Percentiles rank a stretch among this genome's conserved stretches.
Conservation (phyloP, 2,329 filamentous ascomycete genomes). For the Emydomyces testavorans region DNA sequence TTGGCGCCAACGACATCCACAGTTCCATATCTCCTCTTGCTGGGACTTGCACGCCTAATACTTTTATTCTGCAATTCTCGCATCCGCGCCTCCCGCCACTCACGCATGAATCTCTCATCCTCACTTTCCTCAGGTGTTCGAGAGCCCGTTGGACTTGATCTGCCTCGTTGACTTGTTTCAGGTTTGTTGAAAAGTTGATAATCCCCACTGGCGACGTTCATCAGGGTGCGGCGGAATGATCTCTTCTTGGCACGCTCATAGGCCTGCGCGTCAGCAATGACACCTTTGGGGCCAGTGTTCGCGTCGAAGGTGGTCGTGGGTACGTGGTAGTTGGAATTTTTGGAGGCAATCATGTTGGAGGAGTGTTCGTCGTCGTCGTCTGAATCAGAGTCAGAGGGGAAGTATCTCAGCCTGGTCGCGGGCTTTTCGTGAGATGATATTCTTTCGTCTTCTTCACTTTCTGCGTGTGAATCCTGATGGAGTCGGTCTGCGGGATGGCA, state of each 20-base stretch:
- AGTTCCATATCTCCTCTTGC: slow-evolving; percentile 63
- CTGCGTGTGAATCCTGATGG: slow-evolving; percentile 16
- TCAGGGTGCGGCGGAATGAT: slow-evolving; percentile 37
- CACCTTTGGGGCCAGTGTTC: slow-evolving; percentile 42
- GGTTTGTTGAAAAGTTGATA: slow-evolving; percentile 2
- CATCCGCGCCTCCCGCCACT: slow-evolving; percentile 73
- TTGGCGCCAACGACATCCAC: slow-evolving; percentile 76
- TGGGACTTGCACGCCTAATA: slow-evolving; percentile 62
- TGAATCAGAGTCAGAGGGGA: slow-evolving; percentile 23
- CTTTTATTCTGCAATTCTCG: slow-evolving; percentile 56
- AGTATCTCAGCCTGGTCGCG: slow-evolving; percentile 4
- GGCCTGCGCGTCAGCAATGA: slow-evolving; percentile 41
- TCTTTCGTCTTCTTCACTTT: slow-evolving; percentile 1
- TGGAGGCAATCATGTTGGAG: slow-evolving; percentile 30
- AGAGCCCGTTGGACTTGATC: background rate
- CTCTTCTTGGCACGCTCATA: slow-evolving; percentile 40
- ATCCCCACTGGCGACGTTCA: slow-evolving; percentile 28
- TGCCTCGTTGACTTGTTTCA: background rate
- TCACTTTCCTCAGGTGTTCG: slow-evolving; percentile 30
- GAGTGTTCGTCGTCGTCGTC: slow-evolving; percentile 22
- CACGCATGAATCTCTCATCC: slow-evolving; percentile 68
- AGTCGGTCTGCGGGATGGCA: slow-evolving; percentile 36
- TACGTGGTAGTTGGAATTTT: slow-evolving; percentile 32
- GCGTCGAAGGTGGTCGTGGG: slow-evolving; percentile 38
- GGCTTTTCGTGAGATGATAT: background rate